Evolutionary conservation across 176 grass and related monocot species (phyloP).

Genomic region (Aegilops umbellulata): DNA sequence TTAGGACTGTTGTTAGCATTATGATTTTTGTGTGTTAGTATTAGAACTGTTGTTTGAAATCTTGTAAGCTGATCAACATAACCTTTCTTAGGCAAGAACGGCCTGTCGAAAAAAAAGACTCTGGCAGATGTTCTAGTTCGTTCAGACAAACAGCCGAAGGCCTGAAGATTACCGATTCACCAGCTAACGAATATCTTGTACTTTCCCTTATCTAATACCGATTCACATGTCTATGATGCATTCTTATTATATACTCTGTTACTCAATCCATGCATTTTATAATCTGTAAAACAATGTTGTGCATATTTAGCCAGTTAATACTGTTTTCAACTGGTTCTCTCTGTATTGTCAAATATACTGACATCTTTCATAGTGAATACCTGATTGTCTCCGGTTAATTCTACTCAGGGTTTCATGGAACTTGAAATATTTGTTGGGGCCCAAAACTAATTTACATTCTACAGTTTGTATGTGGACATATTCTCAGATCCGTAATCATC

Average conservation of each 20-base stretch:
- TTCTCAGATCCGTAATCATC: too few species aligned
- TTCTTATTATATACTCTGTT: not conserved
- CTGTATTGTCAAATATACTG: not conserved
- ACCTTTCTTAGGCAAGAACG: not conserved
- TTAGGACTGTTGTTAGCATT: not conserved
- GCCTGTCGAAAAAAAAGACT: not conserved
- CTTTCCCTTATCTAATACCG: not conserved
- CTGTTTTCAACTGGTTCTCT: not conserved
- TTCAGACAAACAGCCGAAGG: not conserved
- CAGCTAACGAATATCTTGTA: not conserved
- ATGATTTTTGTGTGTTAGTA: not conserved
- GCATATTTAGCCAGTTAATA: not conserved
- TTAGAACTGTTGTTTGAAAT: not conserved
- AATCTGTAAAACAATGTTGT: not conserved
- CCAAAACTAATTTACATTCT: not conserved
- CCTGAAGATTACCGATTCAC: not conserved
- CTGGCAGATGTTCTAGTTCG: constrained; percentile 34
- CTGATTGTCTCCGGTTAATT: not conserved
- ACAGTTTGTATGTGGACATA: not conserved
- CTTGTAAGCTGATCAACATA: not conserved
- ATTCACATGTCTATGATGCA: not conserved
- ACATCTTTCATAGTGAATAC: not conserved
- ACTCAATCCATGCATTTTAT: not conserved
- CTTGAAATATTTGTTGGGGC: not conserved
- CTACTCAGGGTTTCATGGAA: not conserved